phyloP scores from a whole-genome alignment of 2,329 filamentous ascomycete genomes.

The Laburnicola sp. region DNA sequence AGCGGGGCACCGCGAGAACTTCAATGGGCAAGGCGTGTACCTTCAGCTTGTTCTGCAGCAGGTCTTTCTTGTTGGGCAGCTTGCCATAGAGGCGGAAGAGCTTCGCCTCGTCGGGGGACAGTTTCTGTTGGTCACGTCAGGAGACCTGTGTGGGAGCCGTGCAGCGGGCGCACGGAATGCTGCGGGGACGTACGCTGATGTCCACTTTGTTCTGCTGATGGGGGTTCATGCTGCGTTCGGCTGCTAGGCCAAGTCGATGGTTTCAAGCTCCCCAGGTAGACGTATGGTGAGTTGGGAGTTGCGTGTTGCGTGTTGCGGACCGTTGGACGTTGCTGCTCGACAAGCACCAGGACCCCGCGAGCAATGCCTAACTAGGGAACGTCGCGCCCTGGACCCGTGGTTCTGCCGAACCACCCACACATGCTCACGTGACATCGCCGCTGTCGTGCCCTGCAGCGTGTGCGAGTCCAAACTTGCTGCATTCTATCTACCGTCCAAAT shows the following conservation, averaged over 20 bases:
- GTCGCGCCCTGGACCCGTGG: no score
- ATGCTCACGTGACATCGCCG: no score
- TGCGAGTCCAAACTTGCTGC: constrained; percentile 19
- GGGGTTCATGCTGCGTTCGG: constrained; percentile 72
- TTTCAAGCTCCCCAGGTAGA: no score
- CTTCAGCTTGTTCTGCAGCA: constrained; percentile 97
- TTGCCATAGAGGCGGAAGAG: constrained; percentile 98
- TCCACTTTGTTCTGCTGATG: constrained; percentile 99
- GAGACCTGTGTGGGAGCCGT: constrained; percentile 7
- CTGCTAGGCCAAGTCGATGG: background rate
- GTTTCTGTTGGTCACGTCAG: constrained; percentile 62
- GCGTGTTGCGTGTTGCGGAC: constrained; percentile 12
- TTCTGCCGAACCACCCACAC: no score
- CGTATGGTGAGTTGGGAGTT: no score
- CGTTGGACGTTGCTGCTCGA: no score
- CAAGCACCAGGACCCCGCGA: no score
- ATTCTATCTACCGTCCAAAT: constrained; percentile 24
- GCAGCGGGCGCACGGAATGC: constrained; percentile 20
- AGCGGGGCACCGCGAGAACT: background rate
- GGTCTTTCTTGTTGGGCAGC: constrained; percentile 91
- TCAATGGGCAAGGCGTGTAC: constrained; percentile 42
- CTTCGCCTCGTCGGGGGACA: constrained; percentile 92
- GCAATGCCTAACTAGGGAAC: no score
- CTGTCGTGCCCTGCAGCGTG: no score
- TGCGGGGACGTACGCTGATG: constrained; percentile 71